These are phyloP conservation scores for Penicillium taxi DNA, from an alignment of 495 filamentous ascomycete genomes.

Conservation along the genomic window DNA sequence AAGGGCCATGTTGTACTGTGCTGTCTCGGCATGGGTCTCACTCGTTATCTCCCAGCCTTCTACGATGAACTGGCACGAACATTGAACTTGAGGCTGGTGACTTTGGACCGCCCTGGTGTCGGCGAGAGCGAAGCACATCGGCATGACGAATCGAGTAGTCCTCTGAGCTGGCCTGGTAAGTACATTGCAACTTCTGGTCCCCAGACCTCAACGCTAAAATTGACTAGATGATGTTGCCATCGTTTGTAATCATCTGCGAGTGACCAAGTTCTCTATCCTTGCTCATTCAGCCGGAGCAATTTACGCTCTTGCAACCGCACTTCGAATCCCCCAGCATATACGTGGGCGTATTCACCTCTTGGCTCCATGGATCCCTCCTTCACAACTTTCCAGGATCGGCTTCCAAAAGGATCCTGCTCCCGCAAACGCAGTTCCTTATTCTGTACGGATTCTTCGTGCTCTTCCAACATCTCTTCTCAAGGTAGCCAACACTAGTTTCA, in stretches of 20 bases:
- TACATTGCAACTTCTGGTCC: constrained; percentile 4
- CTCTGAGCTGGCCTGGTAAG: constrained; percentile 90
- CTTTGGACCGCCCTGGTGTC: constrained; percentile 87
- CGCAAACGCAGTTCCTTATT: constrained; percentile 77
- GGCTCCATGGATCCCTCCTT: constrained; percentile 96
- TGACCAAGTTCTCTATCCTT: constrained; percentile 93
- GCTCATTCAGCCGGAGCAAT: constrained; percentile 98
- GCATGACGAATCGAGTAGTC: constrained; percentile 67
- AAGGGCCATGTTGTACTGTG: constrained; percentile 89
- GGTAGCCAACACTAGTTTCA: constrained; percentile 89
- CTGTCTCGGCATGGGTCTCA: constrained; percentile 97
- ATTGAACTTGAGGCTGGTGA: constrained; percentile 83
- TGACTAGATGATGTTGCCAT: constrained; percentile 80
- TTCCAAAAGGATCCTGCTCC: constrained; percentile 67
- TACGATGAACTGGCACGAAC: constrained; percentile 93
- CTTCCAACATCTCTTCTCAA: constrained; percentile 88
- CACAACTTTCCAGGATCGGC: constrained; percentile 82
- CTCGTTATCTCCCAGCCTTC: constrained; percentile 91
- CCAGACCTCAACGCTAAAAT: not conserved
- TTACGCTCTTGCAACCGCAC: constrained; percentile 90
- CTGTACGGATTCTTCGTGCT: constrained; percentile 82
- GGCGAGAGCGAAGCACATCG: constrained; percentile 79
- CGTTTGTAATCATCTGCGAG: constrained; percentile 86
- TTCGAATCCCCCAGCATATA: constrained; percentile 94
- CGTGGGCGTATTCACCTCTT: constrained; percentile 90